Percentiles rank a stretch among this genome's conserved stretches.
phyloP scores from a whole-genome alignment of 2,329 filamentous ascomycete genomes.

The Zymoseptoria pseudotritici region DNA sequence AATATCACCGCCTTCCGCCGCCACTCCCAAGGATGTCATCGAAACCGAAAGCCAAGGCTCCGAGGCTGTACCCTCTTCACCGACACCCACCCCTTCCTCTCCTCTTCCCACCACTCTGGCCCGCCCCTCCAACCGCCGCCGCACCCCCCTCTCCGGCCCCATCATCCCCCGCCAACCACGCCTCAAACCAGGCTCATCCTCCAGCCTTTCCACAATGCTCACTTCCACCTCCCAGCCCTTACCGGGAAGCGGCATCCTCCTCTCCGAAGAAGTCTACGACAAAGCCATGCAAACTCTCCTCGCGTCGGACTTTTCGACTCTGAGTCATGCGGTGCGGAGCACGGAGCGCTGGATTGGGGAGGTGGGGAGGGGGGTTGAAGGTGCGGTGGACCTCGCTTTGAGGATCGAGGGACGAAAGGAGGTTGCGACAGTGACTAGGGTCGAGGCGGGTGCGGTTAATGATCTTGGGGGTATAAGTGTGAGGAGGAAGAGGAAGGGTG shows the following conservation, averaged over 20 bases:
- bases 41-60: not conserved
- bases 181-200: slow-evolving; percentile 25
- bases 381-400: slow-evolving; percentile 16
- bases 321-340: slow-evolving; percentile 55
- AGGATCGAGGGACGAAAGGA: slow-evolving; percentile 16
- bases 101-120: not conserved
- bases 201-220: slow-evolving; percentile 14
- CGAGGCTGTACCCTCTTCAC: not conserved
- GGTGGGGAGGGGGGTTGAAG: slow-evolving; percentile 35
- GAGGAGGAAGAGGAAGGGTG: slow-evolving; percentile 45
- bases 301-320: slow-evolving; percentile 63
- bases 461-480: slow-evolving; percentile 34
- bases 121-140: not conserved
- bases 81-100: not conserved
- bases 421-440: too few species aligned
- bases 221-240: slow-evolving; percentile 1
- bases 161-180: slow-evolving; percentile 57
- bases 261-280: slow-evolving; percentile 35
- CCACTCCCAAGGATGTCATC: not conserved
- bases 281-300: slow-evolving; percentile 53
- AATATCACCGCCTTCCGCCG: slow-evolving; percentile 49
- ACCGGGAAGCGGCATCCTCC: slow-evolving; percentile 17
- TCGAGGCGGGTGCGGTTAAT: too few species aligned
- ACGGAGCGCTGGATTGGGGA: slow-evolving; percentile 65
- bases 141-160: slow-evolving; percentile 46